Base-by-base conservation (phyloP, 768 basidiomycete genomes). In the Podaxis sp. region DNA sequence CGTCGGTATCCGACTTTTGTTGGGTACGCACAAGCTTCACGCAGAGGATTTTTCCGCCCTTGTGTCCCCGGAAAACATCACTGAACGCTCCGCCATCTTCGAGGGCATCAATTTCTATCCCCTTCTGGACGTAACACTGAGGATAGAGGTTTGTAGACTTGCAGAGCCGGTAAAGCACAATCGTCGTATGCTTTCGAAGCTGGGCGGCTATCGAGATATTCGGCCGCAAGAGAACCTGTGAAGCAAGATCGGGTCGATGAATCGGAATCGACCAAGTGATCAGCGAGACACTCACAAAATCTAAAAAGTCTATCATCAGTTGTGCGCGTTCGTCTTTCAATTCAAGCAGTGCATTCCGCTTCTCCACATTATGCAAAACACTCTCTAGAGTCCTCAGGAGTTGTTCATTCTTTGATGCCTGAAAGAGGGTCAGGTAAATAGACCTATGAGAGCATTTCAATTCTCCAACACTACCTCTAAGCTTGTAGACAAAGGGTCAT, bases 231-330 rank as follows among this genome's bases (percentile, higher is more conserved):
- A 48, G 46, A 8, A 48, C 8, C 46, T 48, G 13, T 48, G 46
- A 17, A 48, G 19, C 2, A 48, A 48, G 13, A 11, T 17, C 17
- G 4, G 8, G n/a, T 48, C 13, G 46, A 8, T 9, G n/a, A 48
- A 17, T 8, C 89, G 1, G 94, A 6, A 30, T 84, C 64, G 96
- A 88, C 65, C 97, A 73, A 66, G 97, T 84, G 75, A 96, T 84
- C 6, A 30, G 71, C 98, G 13, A 42, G 46, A 22, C n/a, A n/a
- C 46, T 19, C n/a, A 48, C 46, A 8, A 22, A 48, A 48, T 48
- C 8, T 9, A 48, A 48, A 48, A n/a, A 48, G n/a, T 48, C 46
- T 48, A 48, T 48, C 19, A 48, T 17, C n/a, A 19, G 19, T 48
- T 48, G 46, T 12, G 46, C 46, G 3, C n/a, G 46, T 12, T 48